These are phyloP conservation scores for Nicotiana benthamiana DNA, from an alignment of 257 asterid species.

Conservation along the genomic window DNA sequence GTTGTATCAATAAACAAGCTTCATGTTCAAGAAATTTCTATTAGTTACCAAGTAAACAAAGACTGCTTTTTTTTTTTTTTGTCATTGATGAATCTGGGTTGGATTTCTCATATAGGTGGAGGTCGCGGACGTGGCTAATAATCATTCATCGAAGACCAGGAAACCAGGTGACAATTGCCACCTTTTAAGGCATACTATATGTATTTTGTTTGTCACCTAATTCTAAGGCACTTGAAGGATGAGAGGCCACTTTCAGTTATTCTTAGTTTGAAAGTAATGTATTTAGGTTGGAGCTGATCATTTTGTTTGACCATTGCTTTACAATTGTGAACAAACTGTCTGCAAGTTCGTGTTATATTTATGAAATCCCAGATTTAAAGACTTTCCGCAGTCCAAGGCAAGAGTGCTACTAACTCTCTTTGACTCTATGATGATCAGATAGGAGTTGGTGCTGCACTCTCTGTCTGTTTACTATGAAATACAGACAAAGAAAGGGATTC, in stretches of 20 bases:
- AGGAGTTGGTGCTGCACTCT: no score
- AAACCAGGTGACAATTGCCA: constrained; percentile 9
- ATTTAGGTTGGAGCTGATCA: not conserved
- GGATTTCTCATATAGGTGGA: constrained; percentile 25
- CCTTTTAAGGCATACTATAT: constrained; percentile 13
- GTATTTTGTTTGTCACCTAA: not conserved
- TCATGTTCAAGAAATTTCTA: not conserved
- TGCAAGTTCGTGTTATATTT: not conserved
- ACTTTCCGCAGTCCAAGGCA: no score
- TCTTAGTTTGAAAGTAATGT: not conserved
- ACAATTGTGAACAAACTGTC: not conserved
- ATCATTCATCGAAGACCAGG: not conserved
- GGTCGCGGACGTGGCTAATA: constrained; percentile 41
- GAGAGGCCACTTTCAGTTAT: constrained; percentile 2
- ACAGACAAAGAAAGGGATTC: not conserved
- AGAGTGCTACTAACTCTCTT: no score
- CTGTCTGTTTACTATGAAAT: no score
- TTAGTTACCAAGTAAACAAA: not conserved
- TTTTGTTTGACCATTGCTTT: not conserved
- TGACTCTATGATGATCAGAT: no score
- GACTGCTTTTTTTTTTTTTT: not conserved
- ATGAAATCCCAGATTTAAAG: no score
- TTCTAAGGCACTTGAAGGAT: not conserved
- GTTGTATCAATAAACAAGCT: not conserved
- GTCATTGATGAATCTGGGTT: not conserved